These are phyloP conservation scores for Aureobasidium sp. DNA, from an alignment of 2,329 filamentous ascomycete genomes.

Conservation along the genomic window DNA sequence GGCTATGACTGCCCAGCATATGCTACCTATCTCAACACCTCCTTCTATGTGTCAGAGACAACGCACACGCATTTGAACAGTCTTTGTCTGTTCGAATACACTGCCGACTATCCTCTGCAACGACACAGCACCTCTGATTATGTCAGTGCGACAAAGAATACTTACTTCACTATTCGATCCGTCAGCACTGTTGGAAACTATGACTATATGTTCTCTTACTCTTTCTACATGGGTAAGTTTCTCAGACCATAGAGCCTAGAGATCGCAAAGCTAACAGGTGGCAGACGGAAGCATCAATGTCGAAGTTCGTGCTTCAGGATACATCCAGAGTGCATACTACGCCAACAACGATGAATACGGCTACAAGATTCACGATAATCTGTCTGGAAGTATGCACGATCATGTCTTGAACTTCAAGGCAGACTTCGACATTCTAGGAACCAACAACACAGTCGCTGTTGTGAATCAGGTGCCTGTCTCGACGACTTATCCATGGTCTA, in stretches of 20 bases:
- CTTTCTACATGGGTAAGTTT: constrained; percentile 33
- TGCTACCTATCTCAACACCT: constrained; percentile 43
- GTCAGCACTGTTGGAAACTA: constrained; percentile 48
- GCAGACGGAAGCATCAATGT: constrained; percentile 43
- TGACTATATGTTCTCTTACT: constrained; percentile 43
- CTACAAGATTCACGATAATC: constrained; percentile 41
- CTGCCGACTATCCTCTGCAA: constrained; percentile 42
- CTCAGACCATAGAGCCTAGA: neutral
- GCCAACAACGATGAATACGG: constrained; percentile 41
- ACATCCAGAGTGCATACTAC: constrained; percentile 44
- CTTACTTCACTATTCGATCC: constrained; percentile 37
- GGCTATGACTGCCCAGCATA: constrained; percentile 48
- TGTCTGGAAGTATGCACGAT: constrained; percentile 47
- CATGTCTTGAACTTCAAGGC: constrained; percentile 50
- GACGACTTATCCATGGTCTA: constrained; percentile 42
- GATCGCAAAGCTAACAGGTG: neutral
- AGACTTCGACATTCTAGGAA: constrained; percentile 46
- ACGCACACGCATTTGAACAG: constrained; percentile 41
- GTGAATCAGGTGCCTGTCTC: constrained; percentile 25
- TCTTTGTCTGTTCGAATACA: constrained; percentile 49
- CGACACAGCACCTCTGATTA: constrained; percentile 38
- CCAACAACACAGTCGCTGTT: constrained; percentile 36
- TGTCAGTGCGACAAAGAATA: constrained; percentile 39
- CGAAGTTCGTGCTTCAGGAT: constrained; percentile 45
- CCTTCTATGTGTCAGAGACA: constrained; percentile 37